Evolutionary conservation across 345 rosid species (phyloP).

Genomic region (Gossypium herbaceum): DNA sequence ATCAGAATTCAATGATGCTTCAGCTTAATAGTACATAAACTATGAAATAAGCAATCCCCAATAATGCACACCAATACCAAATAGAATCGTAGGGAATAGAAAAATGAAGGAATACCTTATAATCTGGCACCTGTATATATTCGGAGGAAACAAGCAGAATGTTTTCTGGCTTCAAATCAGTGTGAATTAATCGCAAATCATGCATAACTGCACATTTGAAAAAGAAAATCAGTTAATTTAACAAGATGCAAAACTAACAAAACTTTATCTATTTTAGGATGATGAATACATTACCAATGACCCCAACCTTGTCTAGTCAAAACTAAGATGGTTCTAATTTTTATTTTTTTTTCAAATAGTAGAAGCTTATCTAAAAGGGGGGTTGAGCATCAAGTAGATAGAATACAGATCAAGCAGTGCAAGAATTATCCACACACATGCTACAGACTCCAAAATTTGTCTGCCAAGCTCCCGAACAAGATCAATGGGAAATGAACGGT

Average conservation of each 20-base stretch:
- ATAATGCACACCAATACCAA: not conserved
- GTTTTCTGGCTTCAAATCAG: constrained; percentile 85
- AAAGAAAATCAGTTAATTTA: constrained; percentile 7
- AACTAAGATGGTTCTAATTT: not conserved
- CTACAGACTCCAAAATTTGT: constrained; percentile 99
- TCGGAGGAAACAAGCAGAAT: constrained; percentile 74
- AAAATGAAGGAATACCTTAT: constrained; percentile 36
- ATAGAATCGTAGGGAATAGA: not conserved
- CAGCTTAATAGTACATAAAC: not conserved
- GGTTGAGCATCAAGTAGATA: constrained; percentile 28
- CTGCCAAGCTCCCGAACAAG: constrained; percentile 99
- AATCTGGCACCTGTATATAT: constrained; percentile 70
- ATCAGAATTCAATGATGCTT: constrained; percentile 1
- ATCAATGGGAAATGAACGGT: constrained; percentile 97
- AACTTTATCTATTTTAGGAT: not conserved
- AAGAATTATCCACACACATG: constrained; percentile 92
- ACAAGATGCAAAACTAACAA: constrained; percentile 14
- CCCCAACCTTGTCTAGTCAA: constrained; percentile 9
- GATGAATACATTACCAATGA: constrained; percentile 7
- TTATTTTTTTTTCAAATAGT: constrained; percentile 5
- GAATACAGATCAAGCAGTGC: constrained; percentile 39
- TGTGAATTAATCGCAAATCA: constrained; percentile 68
- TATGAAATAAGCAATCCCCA: not conserved
- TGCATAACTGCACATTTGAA: constrained; percentile 63
- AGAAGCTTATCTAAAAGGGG: constrained; percentile 9